Percentiles rank a stretch among this genome's conserved stretches.
These are phyloP conservation scores for Aspergillus carlsbadensis DNA, from an alignment of 495 filamentous ascomycete species.

Conservation along the genomic window DNA sequence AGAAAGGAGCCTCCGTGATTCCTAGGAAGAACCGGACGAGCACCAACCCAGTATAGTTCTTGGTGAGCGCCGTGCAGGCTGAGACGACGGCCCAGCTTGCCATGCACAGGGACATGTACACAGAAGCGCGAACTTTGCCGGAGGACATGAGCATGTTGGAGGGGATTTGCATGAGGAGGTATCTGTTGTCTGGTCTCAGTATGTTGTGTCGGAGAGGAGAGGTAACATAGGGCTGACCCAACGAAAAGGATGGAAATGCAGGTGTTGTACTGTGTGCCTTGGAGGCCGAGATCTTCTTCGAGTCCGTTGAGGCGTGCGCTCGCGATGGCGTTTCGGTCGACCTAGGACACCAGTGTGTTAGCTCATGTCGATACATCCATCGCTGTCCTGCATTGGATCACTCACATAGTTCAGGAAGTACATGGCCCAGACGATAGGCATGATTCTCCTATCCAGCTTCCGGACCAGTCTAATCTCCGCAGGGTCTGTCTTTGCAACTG, in stretches of 20 bases:
- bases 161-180: constrained; percentile 54
- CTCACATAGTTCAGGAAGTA: constrained; percentile 43
- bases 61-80: constrained; percentile 36
- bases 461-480: constrained; percentile 31
- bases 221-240: constrained; percentile 28
- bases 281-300: constrained; percentile 33
- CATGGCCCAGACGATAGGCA: constrained; percentile 38
- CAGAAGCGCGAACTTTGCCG: constrained; percentile 15
- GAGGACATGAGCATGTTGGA: constrained; percentile 54
- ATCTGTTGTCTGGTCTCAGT: constrained; percentile 14
- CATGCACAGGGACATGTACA: constrained; percentile 34
- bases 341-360: neutral
- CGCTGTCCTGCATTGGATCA: neutral
- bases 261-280: constrained; percentile 44
- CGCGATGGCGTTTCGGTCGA: constrained; percentile 20
- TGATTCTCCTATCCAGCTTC: constrained; percentile 46
- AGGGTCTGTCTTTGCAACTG: constrained; percentile 12
- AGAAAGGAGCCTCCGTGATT: constrained; percentile 49
- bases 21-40: constrained; percentile 35
- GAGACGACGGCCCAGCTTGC: constrained; percentile 45
- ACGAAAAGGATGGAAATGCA: constrained; percentile 55
- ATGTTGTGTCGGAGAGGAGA: neutral
- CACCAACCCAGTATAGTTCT: constrained; percentile 37
- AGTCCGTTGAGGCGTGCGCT: constrained; percentile 31
- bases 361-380: neutral